Percentiles rank a stretch among this genome's conserved stretches.
phyloP scores from a whole-genome alignment of 2,329 filamentous ascomycete species.

The Stemphylium vesicarium region DNA sequence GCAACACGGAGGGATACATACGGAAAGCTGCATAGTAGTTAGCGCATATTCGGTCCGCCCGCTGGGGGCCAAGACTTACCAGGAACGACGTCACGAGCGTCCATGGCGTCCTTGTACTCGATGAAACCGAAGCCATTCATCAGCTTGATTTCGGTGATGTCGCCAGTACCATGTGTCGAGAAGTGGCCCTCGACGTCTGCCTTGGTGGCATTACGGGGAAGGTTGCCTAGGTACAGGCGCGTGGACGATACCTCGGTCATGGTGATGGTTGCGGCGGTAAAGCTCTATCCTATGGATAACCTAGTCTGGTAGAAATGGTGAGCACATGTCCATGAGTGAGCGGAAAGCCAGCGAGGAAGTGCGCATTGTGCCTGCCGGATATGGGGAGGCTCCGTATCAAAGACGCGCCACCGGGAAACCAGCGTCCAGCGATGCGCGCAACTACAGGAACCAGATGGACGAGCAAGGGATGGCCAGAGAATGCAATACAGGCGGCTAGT shows the following conservation, averaged over 20 bases:
- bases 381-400: slow-evolving; percentile 15
- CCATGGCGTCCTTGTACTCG: slow-evolving; percentile 98
- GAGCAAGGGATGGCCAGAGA: slow-evolving; percentile 27
- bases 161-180: slow-evolving; percentile 91
- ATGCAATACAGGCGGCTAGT: slow-evolving; percentile 30
- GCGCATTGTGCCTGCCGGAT: slow-evolving; percentile 33
- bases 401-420: slow-evolving; percentile 28
- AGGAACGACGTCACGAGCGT: slow-evolving; percentile 96
- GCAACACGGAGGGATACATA: slow-evolving; percentile 51
- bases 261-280: slow-evolving; percentile 18
- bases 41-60: slow-evolving; percentile 22
- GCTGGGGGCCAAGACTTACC: slow-evolving; percentile 65
- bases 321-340: slow-evolving; percentile 38
- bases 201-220: slow-evolving; percentile 96
- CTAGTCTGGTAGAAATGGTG: slow-evolving; percentile 45
- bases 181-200: slow-evolving; percentile 96
- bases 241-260: slow-evolving; percentile 93
- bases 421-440: slow-evolving; percentile 33
- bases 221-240: slow-evolving; percentile 95
- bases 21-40: slow-evolving; percentile 58
- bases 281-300: slow-evolving; percentile 27
- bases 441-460: slow-evolving; percentile 33
- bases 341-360: slow-evolving; percentile 30
- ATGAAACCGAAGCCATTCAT: slow-evolving; percentile 99
- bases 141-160: slow-evolving; percentile 98